phyloP scores from a whole-genome alignment of 2,329 filamentous ascomycete species.

The Blastomyces emzantsi region DNA sequence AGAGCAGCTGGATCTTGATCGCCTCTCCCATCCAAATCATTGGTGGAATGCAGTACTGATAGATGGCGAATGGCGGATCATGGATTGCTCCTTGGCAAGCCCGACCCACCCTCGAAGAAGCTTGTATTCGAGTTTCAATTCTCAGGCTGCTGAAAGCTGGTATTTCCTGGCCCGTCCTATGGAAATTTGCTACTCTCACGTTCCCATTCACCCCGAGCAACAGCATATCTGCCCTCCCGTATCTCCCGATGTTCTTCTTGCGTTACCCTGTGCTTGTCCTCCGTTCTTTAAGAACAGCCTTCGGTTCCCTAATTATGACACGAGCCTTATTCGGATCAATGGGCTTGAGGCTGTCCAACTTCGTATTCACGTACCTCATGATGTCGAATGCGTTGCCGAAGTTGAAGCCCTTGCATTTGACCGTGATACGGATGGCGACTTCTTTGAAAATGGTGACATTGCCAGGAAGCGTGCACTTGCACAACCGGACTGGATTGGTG shows the following conservation, averaged over 20 bases:
- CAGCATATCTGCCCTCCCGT: constrained; percentile 90
- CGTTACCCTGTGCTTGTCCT: constrained; percentile 76
- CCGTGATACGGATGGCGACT: constrained; percentile 77
- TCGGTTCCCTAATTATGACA: constrained; percentile 83
- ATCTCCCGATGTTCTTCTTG: constrained; percentile 73
- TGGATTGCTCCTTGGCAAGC: constrained; percentile 86
- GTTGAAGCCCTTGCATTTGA: constrained; percentile 77
- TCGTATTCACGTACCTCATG: constrained; percentile 75
- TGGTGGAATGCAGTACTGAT: constrained; percentile 96
- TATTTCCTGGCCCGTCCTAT: constrained; percentile 88
- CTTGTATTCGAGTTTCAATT: constrained; percentile 64
- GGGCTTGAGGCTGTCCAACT: constrained; percentile 90
- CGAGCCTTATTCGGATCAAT: constrained; percentile 73
- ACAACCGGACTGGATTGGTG: constrained; percentile 83
- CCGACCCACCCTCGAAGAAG: constrained; percentile 77
- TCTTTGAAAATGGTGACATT: constrained; percentile 83
- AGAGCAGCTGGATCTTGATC: constrained; percentile 69
- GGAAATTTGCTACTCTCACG: constrained; percentile 92
- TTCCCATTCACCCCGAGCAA: constrained; percentile 76
- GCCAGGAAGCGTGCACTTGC: constrained; percentile 78
- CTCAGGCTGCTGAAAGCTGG: constrained; percentile 68
- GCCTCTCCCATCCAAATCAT: constrained; percentile 82
- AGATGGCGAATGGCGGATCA: constrained; percentile 91
- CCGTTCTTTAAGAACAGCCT: constrained; percentile 77
- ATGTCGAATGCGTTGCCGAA: constrained; percentile 87